phyloP scores from a whole-genome alignment of 495 filamentous ascomycete species.

The Diplogelasinospora grovesii region DNA sequence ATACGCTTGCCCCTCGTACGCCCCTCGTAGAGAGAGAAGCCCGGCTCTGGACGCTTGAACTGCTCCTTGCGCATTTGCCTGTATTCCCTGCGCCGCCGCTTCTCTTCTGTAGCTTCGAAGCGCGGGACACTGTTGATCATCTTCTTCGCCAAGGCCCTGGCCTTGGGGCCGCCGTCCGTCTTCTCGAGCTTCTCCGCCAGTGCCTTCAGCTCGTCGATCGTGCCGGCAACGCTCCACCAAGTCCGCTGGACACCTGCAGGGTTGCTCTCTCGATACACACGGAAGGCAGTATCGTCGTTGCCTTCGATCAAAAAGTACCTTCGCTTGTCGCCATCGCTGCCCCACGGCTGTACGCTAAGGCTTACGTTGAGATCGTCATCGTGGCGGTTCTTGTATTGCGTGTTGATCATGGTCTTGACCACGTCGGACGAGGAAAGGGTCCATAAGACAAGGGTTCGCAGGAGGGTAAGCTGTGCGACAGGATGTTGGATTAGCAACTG shows the following conservation, averaged over 20 bases:
- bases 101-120: constrained; percentile 96
- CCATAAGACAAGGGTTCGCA: constrained; percentile 82
- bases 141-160: constrained; percentile 65
- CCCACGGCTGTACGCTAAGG: constrained; percentile 92
- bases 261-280: constrained; percentile 93
- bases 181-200: constrained; percentile 66
- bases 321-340: constrained; percentile 80
- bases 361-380: constrained; percentile 92
- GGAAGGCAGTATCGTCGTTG: constrained; percentile 85
- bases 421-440: constrained; percentile 83
- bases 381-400: constrained; percentile 85
- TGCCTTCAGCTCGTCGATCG: constrained; percentile 73
- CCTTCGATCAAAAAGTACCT: constrained; percentile 93
- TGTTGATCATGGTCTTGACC: constrained; percentile 70
- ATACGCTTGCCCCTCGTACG: constrained; percentile 92
- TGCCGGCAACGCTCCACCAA: constrained; percentile 91
- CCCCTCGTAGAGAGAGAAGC: constrained; percentile 91
- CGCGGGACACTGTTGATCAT: constrained; percentile 78
- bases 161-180: constrained; percentile 71
- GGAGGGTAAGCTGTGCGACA: constrained; percentile 59
- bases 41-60: constrained; percentile 81
- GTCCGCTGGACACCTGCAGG: constrained; percentile 66
- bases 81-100: constrained; percentile 89
- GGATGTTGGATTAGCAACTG: too few species aligned
- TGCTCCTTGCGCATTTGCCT: constrained; percentile 76